Base-by-base conservation (phyloP, 2,329 filamentous ascomycete species). In the Fusarium torreyae region DNA sequence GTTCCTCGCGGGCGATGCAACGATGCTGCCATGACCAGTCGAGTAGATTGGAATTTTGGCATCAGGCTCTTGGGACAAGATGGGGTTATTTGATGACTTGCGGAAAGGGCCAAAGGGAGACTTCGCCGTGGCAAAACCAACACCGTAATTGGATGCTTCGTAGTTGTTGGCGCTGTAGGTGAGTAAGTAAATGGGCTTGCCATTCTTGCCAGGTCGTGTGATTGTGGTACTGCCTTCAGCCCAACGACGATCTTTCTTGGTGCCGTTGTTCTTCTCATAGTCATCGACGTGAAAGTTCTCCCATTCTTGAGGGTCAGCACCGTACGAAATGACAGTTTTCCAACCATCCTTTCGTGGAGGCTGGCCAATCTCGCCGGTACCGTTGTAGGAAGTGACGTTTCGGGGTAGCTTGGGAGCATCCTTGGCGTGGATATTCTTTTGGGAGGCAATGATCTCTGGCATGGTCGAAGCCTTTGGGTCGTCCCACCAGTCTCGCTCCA, bases 91-190 rank as follows among this genome's bases (percentile, higher is more conserved):
- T 0, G 68, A 49, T 6, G 78, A 77, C 43, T 80, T 80, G 42
- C 57, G 69, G 49, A 80, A 80, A 1, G 78, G 78, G 0, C 78
- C 78, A 15, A 77, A 57, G 0, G 78, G 78, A 4, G 77, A 77
- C 15, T 73, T 57, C 6, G 78, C 71, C 1, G 75, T 78, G 1
- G 78, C 77, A 33, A 77, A 80, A 7, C 78, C 78, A 17, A 79
- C 77, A 14, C 78, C 78, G 20, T 80, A 80, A 52, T 79, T 79
- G n/a, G 78, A 77, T 5, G 77, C 76, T 55, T 79, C 77, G 26
- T 67, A 79, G 66, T 79, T 79, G 68, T 79, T 79, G 63, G 76
- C 70, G 46, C 70, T 72, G 26, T 72, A 72, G 1, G 69, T 72
- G 1, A 72, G 38, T 14, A 70, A 50, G 40, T 81, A 81, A 9